Conservation (phyloP, 2,329 filamentous ascomycete genomes). For the Botrytis fragariae region DNA sequence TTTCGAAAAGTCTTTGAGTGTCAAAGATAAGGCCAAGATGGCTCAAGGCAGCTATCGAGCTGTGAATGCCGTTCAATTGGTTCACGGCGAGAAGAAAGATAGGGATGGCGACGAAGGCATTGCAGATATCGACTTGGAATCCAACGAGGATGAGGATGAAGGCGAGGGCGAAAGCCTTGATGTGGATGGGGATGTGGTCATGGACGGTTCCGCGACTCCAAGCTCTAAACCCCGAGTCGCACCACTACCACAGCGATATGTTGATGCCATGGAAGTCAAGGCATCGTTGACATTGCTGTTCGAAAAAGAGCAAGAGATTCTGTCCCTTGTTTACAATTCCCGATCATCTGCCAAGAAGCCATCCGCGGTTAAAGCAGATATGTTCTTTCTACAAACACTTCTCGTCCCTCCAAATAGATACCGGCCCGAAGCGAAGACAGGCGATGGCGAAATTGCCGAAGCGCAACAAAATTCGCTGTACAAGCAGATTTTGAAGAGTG, state of each 20-base stretch:
- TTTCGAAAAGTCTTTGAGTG: conserved; percentile 75
- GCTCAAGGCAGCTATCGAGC: conserved; percentile 59
- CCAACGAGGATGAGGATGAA: conserved; percentile 45
- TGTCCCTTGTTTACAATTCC: conserved; percentile 82
- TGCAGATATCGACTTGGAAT: conserved; percentile 59
- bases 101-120: conserved; percentile 61
- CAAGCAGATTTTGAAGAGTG: conserved; percentile 76
- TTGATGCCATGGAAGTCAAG: conserved; percentile 80
- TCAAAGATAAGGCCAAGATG: conserved; percentile 78
- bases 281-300: conserved; percentile 78
- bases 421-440: conserved; percentile 80
- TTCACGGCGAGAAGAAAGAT: conserved; percentile 43
- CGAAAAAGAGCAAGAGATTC: conserved; percentile 78
- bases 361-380: conserved; percentile 67
- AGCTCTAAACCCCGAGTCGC: conserved; percentile 42
- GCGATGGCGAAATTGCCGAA: conserved; percentile 78
- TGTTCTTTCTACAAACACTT: conserved; percentile 89
- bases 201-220: conserved; percentile 43
- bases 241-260: conserved; percentile 62
- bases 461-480: conserved; percentile 86
- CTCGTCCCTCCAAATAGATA: conserved; percentile 91
- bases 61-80: conserved; percentile 37
- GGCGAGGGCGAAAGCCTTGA: conserved; percentile 49
- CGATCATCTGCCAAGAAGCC: conserved; percentile 56
- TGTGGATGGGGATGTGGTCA: conserved; percentile 57